phyloP scores from a whole-genome alignment of 192 early-diverging fungal species.

The Coemansia sp. region DNA sequence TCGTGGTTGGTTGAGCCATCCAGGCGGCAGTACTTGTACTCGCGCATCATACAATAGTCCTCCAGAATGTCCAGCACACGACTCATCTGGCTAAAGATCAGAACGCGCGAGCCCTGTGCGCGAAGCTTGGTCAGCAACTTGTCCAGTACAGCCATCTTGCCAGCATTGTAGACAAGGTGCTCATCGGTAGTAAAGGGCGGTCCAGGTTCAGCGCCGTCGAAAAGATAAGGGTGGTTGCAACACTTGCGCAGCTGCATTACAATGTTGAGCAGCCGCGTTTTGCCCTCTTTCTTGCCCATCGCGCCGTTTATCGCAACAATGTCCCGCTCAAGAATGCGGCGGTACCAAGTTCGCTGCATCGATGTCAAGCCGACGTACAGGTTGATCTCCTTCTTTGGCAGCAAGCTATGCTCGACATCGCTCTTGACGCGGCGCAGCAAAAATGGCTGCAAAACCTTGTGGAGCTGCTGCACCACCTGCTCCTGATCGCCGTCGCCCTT shows the following conservation, averaged over 20 bases:
- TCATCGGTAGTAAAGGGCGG: constrained; percentile 97
- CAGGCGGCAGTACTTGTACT: constrained; percentile 92
- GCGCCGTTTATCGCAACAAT: constrained; percentile 94
- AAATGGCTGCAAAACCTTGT: constrained; percentile 66
- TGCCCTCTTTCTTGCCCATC: constrained; percentile 74
- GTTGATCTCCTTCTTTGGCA: constrained; percentile 93
- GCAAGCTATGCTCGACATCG: constrained; percentile 93
- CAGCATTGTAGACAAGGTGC: constrained; percentile 90
- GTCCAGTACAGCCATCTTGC: constrained; percentile 93
- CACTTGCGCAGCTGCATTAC: constrained; percentile 92
- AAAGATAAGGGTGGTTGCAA: constrained; percentile 91
- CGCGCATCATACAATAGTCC: constrained; percentile 92
- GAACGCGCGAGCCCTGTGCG: constrained; percentile 88
- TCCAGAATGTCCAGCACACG: constrained; percentile 96
- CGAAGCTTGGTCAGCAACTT: constrained; percentile 78
- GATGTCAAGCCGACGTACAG: constrained; percentile 89
- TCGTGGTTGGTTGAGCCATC: constrained; percentile 96
- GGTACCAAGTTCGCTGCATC: constrained; percentile 97
- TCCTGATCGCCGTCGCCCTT: constrained; percentile 56
- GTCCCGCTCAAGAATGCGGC: constrained; percentile 92
- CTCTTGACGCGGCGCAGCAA: constrained; percentile 86
- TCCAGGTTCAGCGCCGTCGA: constrained; percentile 89
- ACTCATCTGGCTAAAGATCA: constrained; percentile 99
- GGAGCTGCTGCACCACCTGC: constrained; percentile 69
- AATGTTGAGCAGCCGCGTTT: constrained; percentile 92